Evolutionary conservation across 208 protist species (phyloP).

Genomic region (Acanthamoeba healyi): DNA sequence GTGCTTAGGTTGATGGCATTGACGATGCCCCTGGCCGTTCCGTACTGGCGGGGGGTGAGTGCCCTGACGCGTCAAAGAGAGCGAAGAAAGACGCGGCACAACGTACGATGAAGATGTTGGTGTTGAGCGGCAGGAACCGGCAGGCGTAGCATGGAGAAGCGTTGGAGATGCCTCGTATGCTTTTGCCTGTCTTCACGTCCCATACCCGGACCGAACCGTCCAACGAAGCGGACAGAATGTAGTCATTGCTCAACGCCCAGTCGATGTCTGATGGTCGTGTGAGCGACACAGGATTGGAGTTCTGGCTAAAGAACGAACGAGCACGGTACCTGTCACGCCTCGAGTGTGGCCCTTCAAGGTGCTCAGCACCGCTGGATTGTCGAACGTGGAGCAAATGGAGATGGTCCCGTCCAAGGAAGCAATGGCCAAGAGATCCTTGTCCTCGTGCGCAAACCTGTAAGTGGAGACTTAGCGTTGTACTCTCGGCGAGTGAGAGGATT

Average conservation of each 20-base stretch:
- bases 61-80: background rate
- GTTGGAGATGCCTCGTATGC: background rate
- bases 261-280: constrained; percentile 42
- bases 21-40: constrained; percentile 27
- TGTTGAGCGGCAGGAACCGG: constrained; percentile 69
- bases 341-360: constrained; percentile 28
- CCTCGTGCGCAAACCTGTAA: constrained; percentile 62
- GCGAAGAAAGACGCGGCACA: background rate
- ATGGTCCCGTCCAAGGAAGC: constrained; percentile 66
- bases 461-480: no score
- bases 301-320: background rate
- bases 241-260: constrained; percentile 70
- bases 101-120: constrained; percentile 70
- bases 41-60: background rate
- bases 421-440: constrained; percentile 70
- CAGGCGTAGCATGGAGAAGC: constrained; percentile 6
- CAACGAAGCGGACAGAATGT: constrained; percentile 20
- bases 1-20: constrained; percentile 71
- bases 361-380: constrained; percentile 26
- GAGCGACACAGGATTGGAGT: background rate
- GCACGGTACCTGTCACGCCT: constrained; percentile 47
- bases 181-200: constrained; percentile 57
- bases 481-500: no score
- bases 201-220: constrained; percentile 66
- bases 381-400: constrained; percentile 36